Percentiles rank a stretch among this genome's conserved stretches.
Conservation (phyloP, 2,329 filamentous ascomycete genomes). For the Tolypocladium endophyticum region DNA sequence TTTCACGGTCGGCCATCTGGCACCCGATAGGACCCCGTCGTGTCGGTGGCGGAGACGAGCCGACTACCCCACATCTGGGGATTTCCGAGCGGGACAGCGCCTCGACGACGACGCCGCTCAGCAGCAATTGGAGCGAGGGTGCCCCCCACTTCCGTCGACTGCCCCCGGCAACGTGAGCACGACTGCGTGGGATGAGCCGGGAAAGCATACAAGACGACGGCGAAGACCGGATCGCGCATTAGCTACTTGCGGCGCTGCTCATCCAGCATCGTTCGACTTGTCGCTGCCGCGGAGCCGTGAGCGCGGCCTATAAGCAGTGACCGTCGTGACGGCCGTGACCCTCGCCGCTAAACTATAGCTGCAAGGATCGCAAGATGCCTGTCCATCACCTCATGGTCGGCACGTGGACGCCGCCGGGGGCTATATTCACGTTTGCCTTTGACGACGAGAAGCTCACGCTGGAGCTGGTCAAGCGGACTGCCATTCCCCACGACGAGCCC, state of each 20-base stretch:
- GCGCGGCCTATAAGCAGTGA: not conserved
- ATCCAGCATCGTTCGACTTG: not conserved
- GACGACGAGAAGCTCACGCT: conserved; percentile 71
- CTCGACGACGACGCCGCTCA: not conserved
- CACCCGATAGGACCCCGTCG: not conserved
- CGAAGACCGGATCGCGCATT: not conserved
- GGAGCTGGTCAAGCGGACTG: conserved; percentile 67
- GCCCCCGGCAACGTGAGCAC: too few species aligned
- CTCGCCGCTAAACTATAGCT: not conserved
- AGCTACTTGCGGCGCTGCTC: not conserved
- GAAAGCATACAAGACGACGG: not conserved
- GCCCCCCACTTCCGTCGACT: not conserved
- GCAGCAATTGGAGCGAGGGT: conserved; percentile 8
- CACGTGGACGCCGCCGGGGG: conserved; percentile 82
- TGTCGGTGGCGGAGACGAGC: not conserved
- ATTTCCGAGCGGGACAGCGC: not conserved
- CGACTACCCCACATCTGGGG: not conserved
- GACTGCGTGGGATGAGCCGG: not conserved
- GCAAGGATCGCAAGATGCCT: conserved; percentile 46
- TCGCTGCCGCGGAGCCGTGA: not conserved
- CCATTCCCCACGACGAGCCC: conserved; percentile 72
- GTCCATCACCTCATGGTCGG: conserved; percentile 83
- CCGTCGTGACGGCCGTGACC: not conserved
- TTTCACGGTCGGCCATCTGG: not conserved
- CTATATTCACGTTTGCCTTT: conserved; percentile 83